Evolutionary conservation across 345 rosid species (phyloP).

Genomic region (Erodium maritimum): DNA sequence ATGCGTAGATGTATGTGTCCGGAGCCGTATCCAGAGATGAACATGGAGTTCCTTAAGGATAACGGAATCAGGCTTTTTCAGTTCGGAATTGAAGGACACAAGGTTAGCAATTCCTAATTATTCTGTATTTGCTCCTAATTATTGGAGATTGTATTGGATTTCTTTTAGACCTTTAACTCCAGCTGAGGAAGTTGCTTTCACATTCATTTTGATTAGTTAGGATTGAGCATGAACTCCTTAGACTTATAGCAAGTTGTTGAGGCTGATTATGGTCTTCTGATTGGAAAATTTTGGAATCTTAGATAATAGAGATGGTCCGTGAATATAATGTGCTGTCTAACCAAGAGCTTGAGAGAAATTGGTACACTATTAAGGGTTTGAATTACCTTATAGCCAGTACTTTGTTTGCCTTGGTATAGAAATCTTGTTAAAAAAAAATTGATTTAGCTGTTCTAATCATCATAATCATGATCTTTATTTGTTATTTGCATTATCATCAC

Average conservation of each 20-base stretch:
- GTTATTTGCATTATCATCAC: neutral
- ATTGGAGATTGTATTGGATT: too few species aligned
- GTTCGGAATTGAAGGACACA: constrained; percentile 79
- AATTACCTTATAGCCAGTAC: neutral
- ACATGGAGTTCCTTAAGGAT: constrained; percentile 61
- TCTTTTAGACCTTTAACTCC: neutral
- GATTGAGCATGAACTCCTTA: neutral
- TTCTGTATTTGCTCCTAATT: neutral
- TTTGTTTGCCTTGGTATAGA: neutral
- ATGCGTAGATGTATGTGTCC: constrained; percentile 71
- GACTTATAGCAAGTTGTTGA: neutral
- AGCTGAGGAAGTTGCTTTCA: neutral
- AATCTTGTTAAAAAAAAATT: too few species aligned
- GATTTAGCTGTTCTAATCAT: neutral
- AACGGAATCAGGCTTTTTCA: constrained; percentile 74
- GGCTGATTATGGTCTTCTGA: neutral
- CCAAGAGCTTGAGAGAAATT: too few species aligned
- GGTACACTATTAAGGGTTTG: neutral
- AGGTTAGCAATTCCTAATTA: constrained; percentile 52
- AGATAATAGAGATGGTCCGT: neutral
- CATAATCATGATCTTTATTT: too few species aligned
- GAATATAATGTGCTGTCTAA: neutral
- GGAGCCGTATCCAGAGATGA: constrained; percentile 75
- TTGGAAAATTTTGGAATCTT: neutral
- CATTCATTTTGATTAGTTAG: neutral